phyloP scores from a whole-genome alignment of 345 rosid species.

The Zanthoxylum bungeanum region DNA sequence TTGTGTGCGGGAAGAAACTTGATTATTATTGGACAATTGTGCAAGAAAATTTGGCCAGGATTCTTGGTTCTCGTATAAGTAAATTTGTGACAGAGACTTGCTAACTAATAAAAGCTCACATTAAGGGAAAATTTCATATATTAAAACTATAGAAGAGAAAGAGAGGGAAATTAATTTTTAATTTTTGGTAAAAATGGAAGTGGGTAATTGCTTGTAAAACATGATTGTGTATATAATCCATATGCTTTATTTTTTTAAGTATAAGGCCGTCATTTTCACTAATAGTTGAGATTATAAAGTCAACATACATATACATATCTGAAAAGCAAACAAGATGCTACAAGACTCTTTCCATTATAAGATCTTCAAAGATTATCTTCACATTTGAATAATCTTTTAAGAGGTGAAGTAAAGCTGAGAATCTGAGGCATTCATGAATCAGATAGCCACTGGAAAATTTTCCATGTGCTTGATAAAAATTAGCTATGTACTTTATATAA shows the following conservation, averaged over 20 bases:
- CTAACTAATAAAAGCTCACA: not conserved
- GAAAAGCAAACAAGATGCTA: not conserved
- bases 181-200: not conserved
- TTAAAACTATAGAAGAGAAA: not conserved
- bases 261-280: not conserved
- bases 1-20: constrained; percentile 6
- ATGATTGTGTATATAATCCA: not conserved
- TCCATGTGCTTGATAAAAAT: not conserved
- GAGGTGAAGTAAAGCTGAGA: not conserved
- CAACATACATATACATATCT: not conserved
- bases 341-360: not conserved
- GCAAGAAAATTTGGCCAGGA: not conserved
- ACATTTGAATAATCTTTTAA: not conserved
- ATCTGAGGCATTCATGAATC: not conserved
- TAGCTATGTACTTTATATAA: not conserved
- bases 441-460: not conserved
- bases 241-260: no score
- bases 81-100: not conserved
- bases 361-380: not conserved
- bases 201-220: not conserved
- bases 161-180: not conserved
- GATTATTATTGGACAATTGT: not conserved
- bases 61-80: not conserved
- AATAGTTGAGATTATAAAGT: not conserved
- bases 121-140: not conserved